phyloP scores from a whole-genome alignment of 2,329 filamentous ascomycete genomes.

The Aspergillus awamori region DNA sequence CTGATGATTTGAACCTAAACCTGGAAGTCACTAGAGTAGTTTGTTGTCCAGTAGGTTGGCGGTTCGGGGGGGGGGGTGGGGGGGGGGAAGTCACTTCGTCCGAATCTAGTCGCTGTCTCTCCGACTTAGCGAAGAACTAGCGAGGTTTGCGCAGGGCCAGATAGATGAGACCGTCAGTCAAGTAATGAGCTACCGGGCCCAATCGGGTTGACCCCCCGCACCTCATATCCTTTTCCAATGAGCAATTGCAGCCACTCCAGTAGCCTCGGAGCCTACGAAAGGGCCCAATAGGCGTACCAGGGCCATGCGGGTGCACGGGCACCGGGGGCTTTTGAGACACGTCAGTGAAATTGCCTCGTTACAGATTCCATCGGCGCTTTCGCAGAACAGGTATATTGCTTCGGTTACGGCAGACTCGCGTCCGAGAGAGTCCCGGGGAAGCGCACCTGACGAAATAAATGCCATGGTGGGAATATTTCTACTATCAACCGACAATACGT shows the following conservation, averaged over 20 bases:
- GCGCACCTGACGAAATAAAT: background rate
- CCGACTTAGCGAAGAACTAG: background rate
- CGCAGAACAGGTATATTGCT: background rate
- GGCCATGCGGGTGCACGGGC: constrained; percentile 8
- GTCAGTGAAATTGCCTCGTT: background rate
- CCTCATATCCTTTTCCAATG: background rate
- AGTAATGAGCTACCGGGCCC: background rate
- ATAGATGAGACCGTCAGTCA: background rate
- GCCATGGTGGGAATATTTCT: background rate
- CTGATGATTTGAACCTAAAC: background rate
- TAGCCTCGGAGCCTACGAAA: background rate
- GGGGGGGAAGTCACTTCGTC: background rate
- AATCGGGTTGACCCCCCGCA: background rate
- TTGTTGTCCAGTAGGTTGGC: background rate
- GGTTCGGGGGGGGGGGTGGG: too few species aligned
- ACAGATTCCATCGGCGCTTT: background rate
- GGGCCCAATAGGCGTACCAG: background rate
- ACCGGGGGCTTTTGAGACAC: background rate
- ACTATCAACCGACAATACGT: background rate
- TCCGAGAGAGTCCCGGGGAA: background rate
- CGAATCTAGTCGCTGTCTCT: background rate
- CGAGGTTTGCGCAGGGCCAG: background rate
- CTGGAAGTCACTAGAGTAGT: background rate
- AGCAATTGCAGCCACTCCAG: background rate
- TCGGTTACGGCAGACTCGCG: background rate